Evolutionary conservation across 306 rosid genomes (phyloP), one percentile per base, ranked within the genome.

Genomic region (Bauhinia variegata): DNA sequence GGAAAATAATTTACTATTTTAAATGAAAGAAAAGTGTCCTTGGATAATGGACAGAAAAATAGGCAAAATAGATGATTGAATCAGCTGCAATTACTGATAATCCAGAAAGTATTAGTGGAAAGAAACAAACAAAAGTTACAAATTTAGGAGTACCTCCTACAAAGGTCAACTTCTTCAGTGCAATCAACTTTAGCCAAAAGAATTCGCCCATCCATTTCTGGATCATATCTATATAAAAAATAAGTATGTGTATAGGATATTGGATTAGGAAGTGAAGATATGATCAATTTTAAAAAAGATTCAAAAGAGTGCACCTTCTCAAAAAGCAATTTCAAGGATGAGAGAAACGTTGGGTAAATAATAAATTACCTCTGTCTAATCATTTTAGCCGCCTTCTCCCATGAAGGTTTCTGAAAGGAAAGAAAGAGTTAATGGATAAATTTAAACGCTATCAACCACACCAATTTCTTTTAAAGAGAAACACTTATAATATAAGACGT

Each of bases 151-250:
- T 88, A 93, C 99, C 93, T 90, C 82, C 76, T 82, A 80, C 99
- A 93, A 75, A 93, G 81, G 70, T 93, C 96, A 61, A 48, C 78
- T 55, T 89, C 95, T 65, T 46, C 39, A 12, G 97, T 93, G 87
- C 99, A 93, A 80, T 93, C 97, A 41, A 93, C 95, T 75, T 86
- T 89, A 2, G 67, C 91, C 81, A 90, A 33, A 75, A 93, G 65
- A 65, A 93, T 86, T 36, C 99, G 91, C 43, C 99, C 96, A 80
- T 93, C 99, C 31, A 84, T 46, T 74, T 93, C 99, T 37, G 95
- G 99, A 62, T 93, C 97, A 73, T 88, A 93, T 75, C 99, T 93
- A 82, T 23, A 68, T 32, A 72, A 64, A 56, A 74, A 54, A 74
- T 30, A 79, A 68, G 47, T 41, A 66, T 50, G 19, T 46, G 67